Evolutionary conservation across 257 asterid genomes (phyloP).

Genomic region (Nicotiana noctiflora): DNA sequence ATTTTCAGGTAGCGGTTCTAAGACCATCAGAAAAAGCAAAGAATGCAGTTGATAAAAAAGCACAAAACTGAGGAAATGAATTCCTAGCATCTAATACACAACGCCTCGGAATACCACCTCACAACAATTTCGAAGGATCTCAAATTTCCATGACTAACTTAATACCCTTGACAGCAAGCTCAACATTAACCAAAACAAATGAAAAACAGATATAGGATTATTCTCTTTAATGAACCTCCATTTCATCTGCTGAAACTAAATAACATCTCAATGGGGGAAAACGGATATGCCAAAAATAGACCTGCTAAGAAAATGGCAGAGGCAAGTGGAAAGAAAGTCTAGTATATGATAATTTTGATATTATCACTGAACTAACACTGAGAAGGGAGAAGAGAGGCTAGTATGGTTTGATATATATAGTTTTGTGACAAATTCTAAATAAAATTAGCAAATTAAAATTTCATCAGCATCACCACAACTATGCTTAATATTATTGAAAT

Average conservation of each 20-base stretch:
- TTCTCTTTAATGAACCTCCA: background rate
- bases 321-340: background rate
- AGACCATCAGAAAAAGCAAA: background rate
- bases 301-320: background rate
- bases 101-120: background rate
- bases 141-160: background rate
- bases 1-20: background rate
- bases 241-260: background rate
- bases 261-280: background rate
- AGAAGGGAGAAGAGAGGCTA: background rate
- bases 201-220: background rate
- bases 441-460: background rate
- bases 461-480: background rate
- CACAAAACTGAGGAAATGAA: background rate
- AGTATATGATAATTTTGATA: background rate
- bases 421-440: background rate
- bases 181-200: background rate
- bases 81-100: background rate
- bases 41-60: background rate
- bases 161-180: background rate
- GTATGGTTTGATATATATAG: background rate
- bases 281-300: background rate
- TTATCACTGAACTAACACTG: background rate
- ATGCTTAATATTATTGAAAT: background rate
- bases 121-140: background rate